A percentile compares a stretch with the other conserved stretches of the same genome.
Conservation (phyloP, 129 eudicot species). For the Chrysanthemum seticuspe region DNA sequence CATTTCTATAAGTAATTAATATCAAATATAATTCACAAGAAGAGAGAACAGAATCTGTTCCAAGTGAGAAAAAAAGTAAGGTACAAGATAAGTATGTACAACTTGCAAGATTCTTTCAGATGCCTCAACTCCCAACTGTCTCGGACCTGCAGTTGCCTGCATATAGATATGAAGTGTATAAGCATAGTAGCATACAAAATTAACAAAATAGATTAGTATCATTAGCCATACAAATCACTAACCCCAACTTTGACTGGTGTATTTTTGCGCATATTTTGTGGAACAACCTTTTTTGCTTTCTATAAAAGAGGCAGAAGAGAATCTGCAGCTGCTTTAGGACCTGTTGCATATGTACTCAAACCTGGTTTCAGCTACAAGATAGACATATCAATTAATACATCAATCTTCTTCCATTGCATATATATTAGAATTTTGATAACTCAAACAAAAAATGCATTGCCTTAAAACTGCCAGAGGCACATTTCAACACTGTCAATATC, state of each 20-base stretch:
- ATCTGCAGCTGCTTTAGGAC: conserved; percentile 78
- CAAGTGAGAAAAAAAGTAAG: no score
- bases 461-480: neutral
- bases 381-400: conserved; percentile 2
- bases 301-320: conserved; percentile 64
- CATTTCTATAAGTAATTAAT: no score
- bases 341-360: conserved; percentile 67
- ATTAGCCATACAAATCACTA: conserved; percentile 35
- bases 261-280: conserved; percentile 46
- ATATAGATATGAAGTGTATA: conserved; percentile 21
- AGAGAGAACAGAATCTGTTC: no score
- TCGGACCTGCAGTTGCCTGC: conserved; percentile 96
- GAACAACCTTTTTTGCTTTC: conserved; percentile 72
- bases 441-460: neutral
- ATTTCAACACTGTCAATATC: no score
- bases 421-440: conserved; percentile 13
- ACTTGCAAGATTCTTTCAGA: conserved; percentile 89
- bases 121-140: conserved; percentile 82
- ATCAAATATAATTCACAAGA: no score
- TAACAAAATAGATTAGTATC: conserved; percentile 9
- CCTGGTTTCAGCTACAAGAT: conserved; percentile 72
- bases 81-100: conserved; percentile 39
- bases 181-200: conserved; percentile 20
- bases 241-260: conserved; percentile 98
- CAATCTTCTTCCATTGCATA: conserved; percentile 15